phyloP scores from a whole-genome alignment of 1,284 basidiomycete species.

The Ceratobasidium sp. region DNA sequence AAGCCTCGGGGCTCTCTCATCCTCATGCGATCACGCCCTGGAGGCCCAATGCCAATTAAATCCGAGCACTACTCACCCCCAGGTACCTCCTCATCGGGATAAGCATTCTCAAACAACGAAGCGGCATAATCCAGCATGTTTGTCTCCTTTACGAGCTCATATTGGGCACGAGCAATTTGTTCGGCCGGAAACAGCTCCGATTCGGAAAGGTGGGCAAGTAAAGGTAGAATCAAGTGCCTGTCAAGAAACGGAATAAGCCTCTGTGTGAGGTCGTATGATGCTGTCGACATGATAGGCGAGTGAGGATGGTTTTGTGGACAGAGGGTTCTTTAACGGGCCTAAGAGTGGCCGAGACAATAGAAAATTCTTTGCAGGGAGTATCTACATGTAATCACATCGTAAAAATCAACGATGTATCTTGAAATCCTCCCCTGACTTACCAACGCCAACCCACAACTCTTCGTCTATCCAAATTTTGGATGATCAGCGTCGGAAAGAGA shows the following conservation, averaged over 20 bases:
- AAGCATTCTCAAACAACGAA: slow-evolving; percentile 76
- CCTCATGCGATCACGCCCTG: background rate
- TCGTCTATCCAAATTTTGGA: slow-evolving; percentile 31
- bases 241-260: slow-evolving; percentile 94
- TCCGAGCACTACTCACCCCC: slow-evolving; percentile 56
- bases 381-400: background rate
- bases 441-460: background rate
- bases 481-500: slow-evolving; percentile 26
- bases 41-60: background rate
- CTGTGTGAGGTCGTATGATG: slow-evolving; percentile 82
- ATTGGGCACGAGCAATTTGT: slow-evolving; percentile 84
- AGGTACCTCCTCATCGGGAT: slow-evolving; percentile 72
- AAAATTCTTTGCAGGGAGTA: background rate
- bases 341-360: background rate
- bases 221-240: slow-evolving; percentile 90
- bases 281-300: slow-evolving; percentile 10
- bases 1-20: too few species aligned
- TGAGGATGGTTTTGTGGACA: slow-evolving; percentile 8
- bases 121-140: slow-evolving; percentile 95
- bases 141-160: slow-evolving; percentile 96
- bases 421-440: slow-evolving; percentile 7
- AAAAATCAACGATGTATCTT: background rate
- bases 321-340: slow-evolving; percentile 10
- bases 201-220: slow-evolving; percentile 85
- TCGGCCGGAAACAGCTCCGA: slow-evolving; percentile 73